Evolutionary conservation across 73 alveolate species (phyloP).

Genomic region (Paramecium octaurelia): DNA sequence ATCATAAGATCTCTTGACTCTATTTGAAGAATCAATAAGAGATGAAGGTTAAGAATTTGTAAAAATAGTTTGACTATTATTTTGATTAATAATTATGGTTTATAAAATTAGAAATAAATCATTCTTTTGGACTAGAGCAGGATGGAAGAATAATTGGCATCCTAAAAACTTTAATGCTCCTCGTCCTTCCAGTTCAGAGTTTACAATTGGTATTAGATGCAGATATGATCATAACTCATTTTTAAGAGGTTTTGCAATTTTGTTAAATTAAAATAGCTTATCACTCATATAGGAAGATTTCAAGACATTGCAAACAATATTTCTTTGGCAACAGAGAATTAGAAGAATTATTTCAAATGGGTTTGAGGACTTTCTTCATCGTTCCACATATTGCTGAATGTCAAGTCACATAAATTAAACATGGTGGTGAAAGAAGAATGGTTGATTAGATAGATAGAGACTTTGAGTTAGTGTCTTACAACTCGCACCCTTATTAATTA

Average conservation of each 20-base stretch:
- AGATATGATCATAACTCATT: conserved; percentile 60
- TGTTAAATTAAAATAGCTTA: neutral
- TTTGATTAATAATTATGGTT: conserved; percentile 34
- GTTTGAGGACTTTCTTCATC: conserved; percentile 59
- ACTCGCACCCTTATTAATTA: conserved; percentile 57
- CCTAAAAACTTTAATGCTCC: conserved; percentile 67
- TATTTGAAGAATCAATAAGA: neutral
- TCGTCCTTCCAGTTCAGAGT: conserved; percentile 60
- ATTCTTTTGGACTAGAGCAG: conserved; percentile 67
- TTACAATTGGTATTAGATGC: conserved; percentile 62
- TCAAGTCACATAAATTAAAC: conserved; percentile 48
- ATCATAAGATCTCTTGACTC: neutral
- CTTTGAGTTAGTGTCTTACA: conserved; percentile 58
- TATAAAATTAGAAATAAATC: conserved; percentile 62
- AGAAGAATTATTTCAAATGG: conserved; percentile 62
- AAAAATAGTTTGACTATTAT: neutral
- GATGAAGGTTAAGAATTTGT: neutral
- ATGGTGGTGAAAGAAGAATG: conserved; percentile 68
- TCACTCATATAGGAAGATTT: conserved; percentile 58
- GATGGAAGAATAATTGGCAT: conserved; percentile 67
- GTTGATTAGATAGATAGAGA: conserved; percentile 64
- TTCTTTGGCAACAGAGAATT: conserved; percentile 57
- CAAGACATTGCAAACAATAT: conserved; percentile 63
- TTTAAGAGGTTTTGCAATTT: conserved; percentile 43
- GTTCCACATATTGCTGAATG: conserved; percentile 63